Evolutionary conservation across 352 stramenopile species (phyloP).

Genomic region (Phytophthora aleatoria): DNA sequence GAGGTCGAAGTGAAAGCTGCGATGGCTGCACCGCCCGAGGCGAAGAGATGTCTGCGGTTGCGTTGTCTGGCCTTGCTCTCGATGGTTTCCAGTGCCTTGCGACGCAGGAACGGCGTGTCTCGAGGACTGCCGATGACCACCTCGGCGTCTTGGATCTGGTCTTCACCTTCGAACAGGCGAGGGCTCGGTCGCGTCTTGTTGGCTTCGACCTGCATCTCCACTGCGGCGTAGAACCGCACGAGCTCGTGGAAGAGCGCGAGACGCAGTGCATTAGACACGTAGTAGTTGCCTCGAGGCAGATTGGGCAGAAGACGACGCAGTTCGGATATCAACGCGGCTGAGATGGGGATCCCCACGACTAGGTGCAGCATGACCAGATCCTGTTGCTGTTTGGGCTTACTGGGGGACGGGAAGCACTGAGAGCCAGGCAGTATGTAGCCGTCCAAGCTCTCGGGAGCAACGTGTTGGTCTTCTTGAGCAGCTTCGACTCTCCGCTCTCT

Average conservation of each 20-base stretch:
- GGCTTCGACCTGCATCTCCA: slow-evolving; percentile 18
- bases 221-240: slow-evolving; percentile 56
- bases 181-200: slow-evolving; percentile 6
- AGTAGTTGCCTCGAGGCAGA: slow-evolving; percentile 55
- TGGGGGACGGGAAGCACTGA: slow-evolving; percentile 10
- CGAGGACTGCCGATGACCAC: slow-evolving; percentile 61
- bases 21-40: slow-evolving; percentile 47
- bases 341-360: slow-evolving; percentile 46
- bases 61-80: slow-evolving; percentile 37
- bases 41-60: slow-evolving; percentile 44
- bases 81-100: slow-evolving; percentile 64
- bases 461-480: neutral
- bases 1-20: slow-evolving; percentile 29
- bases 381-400: slow-evolving; percentile 11
- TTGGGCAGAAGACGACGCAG: slow-evolving; percentile 51
- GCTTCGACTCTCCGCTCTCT: slow-evolving; percentile 17
- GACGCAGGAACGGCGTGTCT: slow-evolving; percentile 71
- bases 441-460: slow-evolving; percentile 47
- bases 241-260: slow-evolving; percentile 56
- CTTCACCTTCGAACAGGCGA: slow-evolving; percentile 3
- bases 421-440: slow-evolving; percentile 47
- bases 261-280: slow-evolving; percentile 48
- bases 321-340: slow-evolving; percentile 47
- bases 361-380: slow-evolving; percentile 39
- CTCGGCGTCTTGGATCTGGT: slow-evolving; percentile 34